Evolutionary conservation across 257 asterid species (phyloP).

Genomic region (Linaria vulgaris): DNA sequence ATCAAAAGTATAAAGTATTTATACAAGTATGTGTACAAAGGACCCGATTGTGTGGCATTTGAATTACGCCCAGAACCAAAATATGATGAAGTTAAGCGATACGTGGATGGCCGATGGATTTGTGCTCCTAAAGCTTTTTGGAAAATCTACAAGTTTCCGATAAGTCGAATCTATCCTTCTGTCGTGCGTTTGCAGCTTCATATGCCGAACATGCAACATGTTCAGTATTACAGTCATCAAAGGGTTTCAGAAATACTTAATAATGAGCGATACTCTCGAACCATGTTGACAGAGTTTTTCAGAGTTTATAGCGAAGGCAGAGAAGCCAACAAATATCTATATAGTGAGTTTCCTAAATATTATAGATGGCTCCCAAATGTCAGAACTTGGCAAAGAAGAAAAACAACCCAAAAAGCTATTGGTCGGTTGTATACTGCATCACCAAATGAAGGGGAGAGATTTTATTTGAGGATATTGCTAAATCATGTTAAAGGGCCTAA

Average conservation of each 20-base stretch:
- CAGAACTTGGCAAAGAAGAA: neutral
- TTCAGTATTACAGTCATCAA: neutral
- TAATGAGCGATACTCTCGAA: neutral
- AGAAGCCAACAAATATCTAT: neutral
- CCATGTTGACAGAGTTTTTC: neutral
- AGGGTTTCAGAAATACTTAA: neutral
- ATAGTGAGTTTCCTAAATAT: neutral
- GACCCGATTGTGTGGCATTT: neutral
- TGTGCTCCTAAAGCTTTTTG: conserved; percentile 11
- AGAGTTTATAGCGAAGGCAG: neutral
- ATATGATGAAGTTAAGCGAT: neutral
- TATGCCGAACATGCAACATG: too few relatives aligned
- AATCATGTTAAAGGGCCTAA: too few relatives aligned
- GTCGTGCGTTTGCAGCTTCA: too few relatives aligned
- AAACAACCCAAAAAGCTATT: neutral
- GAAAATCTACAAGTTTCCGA: neutral
- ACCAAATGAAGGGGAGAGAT: too few relatives aligned
- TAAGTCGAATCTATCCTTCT: neutral
- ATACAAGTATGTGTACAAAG: too few relatives aligned
- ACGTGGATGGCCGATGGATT: neutral
- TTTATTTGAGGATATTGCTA: too few relatives aligned
- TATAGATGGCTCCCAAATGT: neutral
- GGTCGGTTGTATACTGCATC: neutral
- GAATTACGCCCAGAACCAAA: neutral
- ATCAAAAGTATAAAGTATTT: too few relatives aligned